Percentiles rank a stretch among this genome's conserved stretches.
Conservation (phyloP, 345 rosid genomes). For the Eucalyptus marginata region DNA sequence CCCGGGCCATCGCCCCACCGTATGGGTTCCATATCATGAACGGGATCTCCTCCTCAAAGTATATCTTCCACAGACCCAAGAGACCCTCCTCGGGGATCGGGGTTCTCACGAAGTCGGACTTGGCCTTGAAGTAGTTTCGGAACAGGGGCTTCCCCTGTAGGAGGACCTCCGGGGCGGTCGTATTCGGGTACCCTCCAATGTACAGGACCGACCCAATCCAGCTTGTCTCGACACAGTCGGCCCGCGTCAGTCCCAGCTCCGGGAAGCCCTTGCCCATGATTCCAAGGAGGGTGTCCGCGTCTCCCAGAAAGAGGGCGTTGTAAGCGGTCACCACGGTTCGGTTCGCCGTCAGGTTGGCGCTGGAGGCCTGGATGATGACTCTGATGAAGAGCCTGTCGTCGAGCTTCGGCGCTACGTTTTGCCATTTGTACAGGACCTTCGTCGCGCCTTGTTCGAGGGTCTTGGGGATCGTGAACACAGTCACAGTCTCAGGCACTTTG, state of each 20-base stretch:
- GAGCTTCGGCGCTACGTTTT: constrained; percentile 30
- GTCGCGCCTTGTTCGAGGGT: constrained; percentile 37
- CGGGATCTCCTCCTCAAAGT: constrained; percentile 36
- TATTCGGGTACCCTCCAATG: constrained; percentile 33
- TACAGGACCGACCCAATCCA: constrained; percentile 53
- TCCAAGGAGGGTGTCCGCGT: not conserved
- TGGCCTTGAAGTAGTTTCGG: constrained; percentile 52
- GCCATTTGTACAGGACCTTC: constrained; percentile 40
- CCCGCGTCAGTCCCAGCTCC: constrained; percentile 32
- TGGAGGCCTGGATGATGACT: constrained; percentile 25
- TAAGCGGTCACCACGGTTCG: constrained; percentile 13
- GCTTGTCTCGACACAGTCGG: constrained; percentile 42
- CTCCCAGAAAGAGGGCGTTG: constrained; percentile 34
- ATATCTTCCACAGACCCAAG: constrained; percentile 34
- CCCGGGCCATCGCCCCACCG: constrained; percentile 42
- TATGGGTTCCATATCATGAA: constrained; percentile 64
- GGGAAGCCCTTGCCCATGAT: constrained; percentile 47
- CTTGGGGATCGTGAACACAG: constrained; percentile 45
- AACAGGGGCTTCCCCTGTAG: constrained; percentile 38
- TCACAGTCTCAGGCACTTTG: constrained; percentile 47
- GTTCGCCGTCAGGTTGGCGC: not conserved
- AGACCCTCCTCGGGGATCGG: constrained; percentile 26
- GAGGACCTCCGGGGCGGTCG: constrained; percentile 25
- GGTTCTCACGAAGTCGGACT: constrained; percentile 38
- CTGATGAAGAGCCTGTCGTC: constrained; percentile 45